Evolutionary conservation across 768 basidiomycete genomes (phyloP), one percentile per base, ranked within the genome.

Genomic region (Lactarius akahatsu): DNA sequence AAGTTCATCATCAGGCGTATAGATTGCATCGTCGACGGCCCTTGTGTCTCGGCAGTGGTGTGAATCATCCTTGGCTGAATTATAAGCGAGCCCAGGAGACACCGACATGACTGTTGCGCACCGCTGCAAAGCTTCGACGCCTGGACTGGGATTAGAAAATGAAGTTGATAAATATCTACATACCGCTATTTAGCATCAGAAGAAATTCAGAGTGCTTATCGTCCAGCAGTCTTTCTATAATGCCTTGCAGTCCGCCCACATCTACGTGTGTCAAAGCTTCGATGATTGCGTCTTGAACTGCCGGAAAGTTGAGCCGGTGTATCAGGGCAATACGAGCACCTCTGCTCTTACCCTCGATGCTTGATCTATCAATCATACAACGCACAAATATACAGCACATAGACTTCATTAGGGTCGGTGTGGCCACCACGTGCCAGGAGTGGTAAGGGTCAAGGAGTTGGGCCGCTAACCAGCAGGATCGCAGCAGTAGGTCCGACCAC

Each of bases 361-460:
- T 43, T 57, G 15, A 28, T 3, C 32, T 32, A 43, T 32, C 38
- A 4, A 16, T 28, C 43, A 34, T 59, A 41, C 69, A 67, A 36
- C 28, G 15, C 30, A 56, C 50, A 62, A 66, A 43, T 16, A 71
- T 68, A 16, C 45, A 47, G 47, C 66, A 68, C 36, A 66, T 28
- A 2, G 40, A 66, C 15, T 28, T 66, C 20, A 55, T 55, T 26
- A 67, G 50, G 28, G n/a, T 23, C 20, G 45, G 57, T n/a, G 61
- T 58, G 4, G 50, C 57, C 32, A 28, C 23, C n/a, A 55, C 64
- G 20, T 63, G 58, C 68, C 63, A 69, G 18, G 52, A 23, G 50
- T 64, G 47, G 26, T 30, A 59, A n/a, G 68, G 62, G 52, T 69
- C 50, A n/a, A 68, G 56, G 57, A 72, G 59, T 34, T 62, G 62